Conservation (phyloP, 225 moss, liverwort and hornwort genomes). For the Marchantia polymorpha region DNA sequence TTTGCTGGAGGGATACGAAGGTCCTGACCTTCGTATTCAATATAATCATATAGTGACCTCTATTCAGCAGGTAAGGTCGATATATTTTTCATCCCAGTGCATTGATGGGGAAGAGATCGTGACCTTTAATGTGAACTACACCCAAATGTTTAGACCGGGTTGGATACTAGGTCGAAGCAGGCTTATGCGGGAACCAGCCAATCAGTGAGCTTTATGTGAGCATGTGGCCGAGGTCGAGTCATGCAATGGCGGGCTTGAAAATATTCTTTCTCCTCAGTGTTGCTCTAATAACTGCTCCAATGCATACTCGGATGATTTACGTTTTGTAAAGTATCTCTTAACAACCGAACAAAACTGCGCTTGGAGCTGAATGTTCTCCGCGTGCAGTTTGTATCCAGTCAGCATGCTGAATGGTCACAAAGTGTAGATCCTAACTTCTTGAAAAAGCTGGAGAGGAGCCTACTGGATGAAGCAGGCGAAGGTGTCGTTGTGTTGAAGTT, state of each 20-base stretch:
- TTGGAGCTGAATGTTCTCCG: not conserved
- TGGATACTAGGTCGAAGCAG: no score
- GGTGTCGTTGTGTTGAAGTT: conserved; percentile 55
- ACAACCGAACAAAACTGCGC: not conserved
- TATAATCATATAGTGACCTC: conserved; percentile 56
- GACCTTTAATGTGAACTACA: no score
- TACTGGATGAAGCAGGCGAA: conserved; percentile 56
- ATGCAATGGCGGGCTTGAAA: no score
- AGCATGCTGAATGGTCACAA: conserved; percentile 65
- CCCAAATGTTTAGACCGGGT: no score
- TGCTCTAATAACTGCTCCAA: no score
- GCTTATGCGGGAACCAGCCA: no score
- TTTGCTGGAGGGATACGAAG: conserved; percentile 52
- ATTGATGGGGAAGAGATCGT: not conserved
- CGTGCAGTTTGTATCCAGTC: conserved; percentile 63
- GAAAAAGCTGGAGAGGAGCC: conserved; percentile 52
- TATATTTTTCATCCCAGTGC: not conserved
- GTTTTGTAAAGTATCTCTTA: not conserved
- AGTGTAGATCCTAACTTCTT: conserved; percentile 52
- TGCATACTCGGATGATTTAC: no score
- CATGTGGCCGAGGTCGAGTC: no score
- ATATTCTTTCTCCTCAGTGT: no score
- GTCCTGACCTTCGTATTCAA: conserved; percentile 55
- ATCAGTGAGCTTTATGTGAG: no score
- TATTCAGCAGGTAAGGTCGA: conserved; percentile 53